Conservation (phyloP, 352 stramenopile species). For the Globisporangium barbulae region DNA sequence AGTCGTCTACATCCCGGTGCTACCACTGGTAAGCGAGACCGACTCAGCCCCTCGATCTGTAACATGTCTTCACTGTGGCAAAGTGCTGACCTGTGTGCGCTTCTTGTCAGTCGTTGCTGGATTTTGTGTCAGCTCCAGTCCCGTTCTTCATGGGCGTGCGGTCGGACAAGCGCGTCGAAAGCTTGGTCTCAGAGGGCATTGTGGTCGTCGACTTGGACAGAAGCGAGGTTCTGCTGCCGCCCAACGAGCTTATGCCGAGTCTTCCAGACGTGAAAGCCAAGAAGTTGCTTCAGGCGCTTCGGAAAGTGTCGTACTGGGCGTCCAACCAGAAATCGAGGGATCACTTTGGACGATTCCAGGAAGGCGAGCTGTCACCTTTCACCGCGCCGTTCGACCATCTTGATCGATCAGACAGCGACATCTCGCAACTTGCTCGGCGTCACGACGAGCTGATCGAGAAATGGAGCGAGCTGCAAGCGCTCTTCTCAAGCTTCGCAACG, state of each 20-base stretch:
- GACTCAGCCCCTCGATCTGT: not conserved
- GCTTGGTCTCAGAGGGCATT: slow-evolving; percentile 48
- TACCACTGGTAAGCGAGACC: slow-evolving; percentile 40
- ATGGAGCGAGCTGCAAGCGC: slow-evolving; percentile 50
- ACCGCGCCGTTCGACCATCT: slow-evolving; percentile 16
- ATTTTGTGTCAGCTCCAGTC: slow-evolving; percentile 71
- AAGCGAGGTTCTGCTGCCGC: slow-evolving; percentile 51
- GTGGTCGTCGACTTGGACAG: slow-evolving; percentile 68
- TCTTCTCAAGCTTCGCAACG: slow-evolving; percentile 52
- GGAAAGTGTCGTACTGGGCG: slow-evolving; percentile 45
- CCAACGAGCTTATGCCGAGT: slow-evolving; percentile 38
- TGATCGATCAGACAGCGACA: slow-evolving; percentile 26
- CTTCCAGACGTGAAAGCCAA: slow-evolving; percentile 55
- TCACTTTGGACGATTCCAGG: slow-evolving; percentile 23
- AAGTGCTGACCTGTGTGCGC: not conserved
- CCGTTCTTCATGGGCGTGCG: slow-evolving; percentile 78
- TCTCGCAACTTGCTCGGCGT: slow-evolving; percentile 20
- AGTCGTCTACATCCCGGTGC: slow-evolving; percentile 73
- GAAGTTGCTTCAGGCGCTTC: slow-evolving; percentile 53
- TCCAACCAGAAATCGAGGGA: slow-evolving; percentile 27
- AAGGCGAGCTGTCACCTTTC: slow-evolving; percentile 19
- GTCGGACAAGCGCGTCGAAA: slow-evolving; percentile 35
- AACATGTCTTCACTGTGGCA: not conserved
- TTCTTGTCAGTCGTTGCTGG: slow-evolving; percentile 40
- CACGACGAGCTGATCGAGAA: slow-evolving; percentile 58